A percentile compares a stretch with the other conserved stretches of the same genome.
Evolutionary conservation across 371 early-diverging fungal species (phyloP).

Genomic region (Lichtheimia ramosa): DNA sequence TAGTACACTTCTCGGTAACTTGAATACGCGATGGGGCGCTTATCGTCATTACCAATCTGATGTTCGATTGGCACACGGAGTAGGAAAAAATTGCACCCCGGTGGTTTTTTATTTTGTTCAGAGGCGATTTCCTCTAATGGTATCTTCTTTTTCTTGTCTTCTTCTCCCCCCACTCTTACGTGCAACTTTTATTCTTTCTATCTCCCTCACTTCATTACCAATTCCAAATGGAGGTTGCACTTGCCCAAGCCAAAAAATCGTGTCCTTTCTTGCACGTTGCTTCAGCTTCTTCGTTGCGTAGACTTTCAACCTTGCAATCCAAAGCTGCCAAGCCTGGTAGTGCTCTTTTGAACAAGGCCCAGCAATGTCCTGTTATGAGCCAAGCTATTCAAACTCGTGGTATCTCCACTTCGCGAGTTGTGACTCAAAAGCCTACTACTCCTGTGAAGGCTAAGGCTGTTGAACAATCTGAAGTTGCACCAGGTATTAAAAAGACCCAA

Average conservation of each 20-base stretch:
- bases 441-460: conserved; percentile 47
- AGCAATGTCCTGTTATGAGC: conserved; percentile 91
- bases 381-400: conserved; percentile 72
- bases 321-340: conserved; percentile 30
- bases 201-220: conserved; percentile 9
- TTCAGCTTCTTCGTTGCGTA: conserved; percentile 74
- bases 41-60: neutral
- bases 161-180: conserved; percentile 12
- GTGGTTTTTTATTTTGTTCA: conserved; percentile 6
- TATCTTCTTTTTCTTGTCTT: conserved; percentile 8
- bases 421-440: conserved; percentile 42
- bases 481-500: too few relatives aligned
- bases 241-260: conserved; percentile 56
- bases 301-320: conserved; percentile 49
- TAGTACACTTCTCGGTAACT: too few relatives aligned
- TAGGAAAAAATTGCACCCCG: conserved; percentile 11
- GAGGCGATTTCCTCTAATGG: conserved; percentile 2
- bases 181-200: conserved; percentile 13
- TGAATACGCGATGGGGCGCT: neutral
- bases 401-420: conserved; percentile 38
- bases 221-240: conserved; percentile 54
- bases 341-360: conserved; percentile 76
- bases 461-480: conserved; percentile 14
- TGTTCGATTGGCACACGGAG: neutral
- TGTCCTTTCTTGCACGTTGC: conserved; percentile 89